Percentiles rank a stretch among this genome's conserved stretches.
Conservation (phyloP, 495 filamentous ascomycete species). For the Talaromyces adpressus region DNA sequence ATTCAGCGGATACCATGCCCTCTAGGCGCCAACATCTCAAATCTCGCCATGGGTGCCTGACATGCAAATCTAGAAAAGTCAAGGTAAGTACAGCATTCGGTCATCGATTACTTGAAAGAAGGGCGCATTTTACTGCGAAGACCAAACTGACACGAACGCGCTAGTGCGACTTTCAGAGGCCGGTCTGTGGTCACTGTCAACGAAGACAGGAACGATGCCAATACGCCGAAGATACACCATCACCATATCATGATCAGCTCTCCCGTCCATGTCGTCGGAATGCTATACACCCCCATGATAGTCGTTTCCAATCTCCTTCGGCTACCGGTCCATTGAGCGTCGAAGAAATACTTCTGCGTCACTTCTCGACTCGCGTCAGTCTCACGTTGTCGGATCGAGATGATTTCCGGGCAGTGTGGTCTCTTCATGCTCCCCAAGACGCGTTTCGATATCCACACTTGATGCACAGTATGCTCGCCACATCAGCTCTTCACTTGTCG, state of each 20-base stretch:
- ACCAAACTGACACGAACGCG: background rate
- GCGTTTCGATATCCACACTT: background rate
- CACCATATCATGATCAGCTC: background rate
- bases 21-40: constrained; percentile 29
- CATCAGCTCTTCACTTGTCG: constrained; percentile 3
- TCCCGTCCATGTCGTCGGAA: background rate
- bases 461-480: constrained; percentile 6
- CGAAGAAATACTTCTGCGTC: background rate
- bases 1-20: background rate
- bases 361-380: constrained; percentile 4
- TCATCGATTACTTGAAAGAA: background rate
- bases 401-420: constrained; percentile 1
- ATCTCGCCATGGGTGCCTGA: constrained; percentile 30
- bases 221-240: background rate
- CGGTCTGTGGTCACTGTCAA: constrained; percentile 17
- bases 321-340: background rate
- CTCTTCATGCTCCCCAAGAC: background rate
- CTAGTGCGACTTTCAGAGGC: constrained; percentile 8
- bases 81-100: constrained; percentile 18
- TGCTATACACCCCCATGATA: background rate
- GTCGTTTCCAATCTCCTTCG: background rate
- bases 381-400: background rate
- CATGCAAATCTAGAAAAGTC: constrained; percentile 32
- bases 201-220: constrained; percentile 10
- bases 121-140: constrained; percentile 2